Evolutionary conservation across 202 grass and related monocot species (phyloP), one percentile per base, ranked within the genome.

Genomic region (Carex arenaria): DNA sequence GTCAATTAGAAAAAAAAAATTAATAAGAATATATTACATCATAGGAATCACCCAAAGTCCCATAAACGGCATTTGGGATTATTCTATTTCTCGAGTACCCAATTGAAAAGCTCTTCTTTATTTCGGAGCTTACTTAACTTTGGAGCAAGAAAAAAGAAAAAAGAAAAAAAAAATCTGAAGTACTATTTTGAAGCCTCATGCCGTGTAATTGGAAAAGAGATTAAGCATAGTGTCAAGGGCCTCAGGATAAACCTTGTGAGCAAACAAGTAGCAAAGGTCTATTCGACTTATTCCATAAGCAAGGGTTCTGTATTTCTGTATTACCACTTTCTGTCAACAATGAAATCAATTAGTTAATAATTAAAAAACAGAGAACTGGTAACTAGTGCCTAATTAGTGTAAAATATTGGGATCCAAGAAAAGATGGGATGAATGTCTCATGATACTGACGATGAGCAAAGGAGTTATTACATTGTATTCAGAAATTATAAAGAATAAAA

Each of bases 211-310:
- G 78, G 85, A 92, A 83, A 95, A 98, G 80, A 89, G 69, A 64
- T 88, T 87, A 87, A 93, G 81, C 85, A 95, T 57, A 61, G 79
- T 93, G 83, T 92, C 88, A 57, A 92, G 89, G 53, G 88, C 61
- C 83, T 95, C 95, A 0, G 91, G 95, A 65, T 90, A 88, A 78
- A 98, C 95, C 67, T 95, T 95, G 55, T 93, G 91, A 67, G 93
- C 93, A 80, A 98, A 98, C 80, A 95, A 90, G 67, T 98, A 95
- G 82, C 93, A 98, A 42, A 93, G 95, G 91, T 85, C 93, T 93
- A 88, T 91, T 90, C 18, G 81, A 89, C 78, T 93, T 91, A 31
- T 95, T 98, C 91, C 95, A 95, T 77, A 95, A 85, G 87, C 96
- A 99, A n/a, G 96, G 91, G 20, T 81, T 89, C 0, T 26, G 26